Evolutionary conservation across 2,329 filamentous ascomycete species (phyloP), one percentile per base, ranked within the genome.

Genomic region (Decorospora gaudefroyi): DNA sequence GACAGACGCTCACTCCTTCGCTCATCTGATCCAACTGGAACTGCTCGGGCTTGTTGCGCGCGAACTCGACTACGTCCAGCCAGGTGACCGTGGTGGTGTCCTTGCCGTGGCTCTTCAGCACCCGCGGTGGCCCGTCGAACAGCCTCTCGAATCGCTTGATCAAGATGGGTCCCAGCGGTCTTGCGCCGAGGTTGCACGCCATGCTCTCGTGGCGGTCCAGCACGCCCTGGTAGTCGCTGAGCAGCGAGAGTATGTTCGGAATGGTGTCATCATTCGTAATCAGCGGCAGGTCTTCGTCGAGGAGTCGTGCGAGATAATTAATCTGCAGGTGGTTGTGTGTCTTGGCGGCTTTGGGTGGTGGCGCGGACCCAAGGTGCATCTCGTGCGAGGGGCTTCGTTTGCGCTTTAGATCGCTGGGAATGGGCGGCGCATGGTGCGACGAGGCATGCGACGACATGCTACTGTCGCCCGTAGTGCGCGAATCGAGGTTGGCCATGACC

Each of bases 41-140:
- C 42, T 92, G 87, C 54, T 83, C 79, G 0, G 89, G 87, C 52
- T 90, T 90, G 53, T 83, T 83, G 62, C 87, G 87, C 52, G 90
- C 87, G 71, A 91, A 93, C 54, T 87, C 84, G 55, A 95, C 87
- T 38, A 95, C 84, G 61, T 95, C 90, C 26, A 93, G 76, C 90
- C 90, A 96, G 9, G 84, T 86, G 42, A 93, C 80, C 4, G 77
- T 78, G 4, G 78, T 80, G 21, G 78, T 74, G 17, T 82, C 79
- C 55, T 81, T 81, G n/a, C 76, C 78, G 72, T 78, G 81, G 62
- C 72, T 83, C 69, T 80, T 87, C 59, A 77, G 78, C 44, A 84
- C 79, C 19, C 78, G 83, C 49, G 91, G 90, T 15, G 87, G 84
- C 0, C 87, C 87, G 53, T 95, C 89, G 62, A 96, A 95, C 42